A percentile compares a stretch with the other conserved stretches of the same genome.
Conservation (phyloP, 805 yeast species). For the Ogataea nakhonphanomensis region DNA sequence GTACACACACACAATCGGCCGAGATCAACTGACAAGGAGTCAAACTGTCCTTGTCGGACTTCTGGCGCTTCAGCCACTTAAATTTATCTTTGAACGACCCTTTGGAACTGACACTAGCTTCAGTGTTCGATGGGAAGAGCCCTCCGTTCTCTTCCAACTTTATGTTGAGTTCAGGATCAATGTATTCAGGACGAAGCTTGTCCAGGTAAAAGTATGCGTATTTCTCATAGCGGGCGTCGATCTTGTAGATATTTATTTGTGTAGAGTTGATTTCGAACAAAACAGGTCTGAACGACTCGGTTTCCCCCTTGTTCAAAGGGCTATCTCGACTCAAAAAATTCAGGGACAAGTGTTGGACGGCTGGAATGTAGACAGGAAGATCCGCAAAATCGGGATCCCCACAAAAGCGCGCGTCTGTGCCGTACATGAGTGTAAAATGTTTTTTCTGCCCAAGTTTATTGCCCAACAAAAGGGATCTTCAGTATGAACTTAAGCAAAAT, state of each 20-base stretch:
- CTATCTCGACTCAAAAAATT: conserved; percentile 21
- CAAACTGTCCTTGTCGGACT: not conserved
- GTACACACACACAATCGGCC: conserved; percentile 8
- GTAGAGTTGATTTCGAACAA: conserved; percentile 34
- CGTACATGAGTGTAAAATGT: not conserved
- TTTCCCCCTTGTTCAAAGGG: not conserved
- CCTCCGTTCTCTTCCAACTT: conserved; percentile 10
- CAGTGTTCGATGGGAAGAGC: not conserved
- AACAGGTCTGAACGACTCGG: conserved; percentile 19
- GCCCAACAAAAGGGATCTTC: no score
- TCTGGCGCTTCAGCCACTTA: no score
- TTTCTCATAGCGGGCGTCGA: conserved; percentile 15
- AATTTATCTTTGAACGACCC: no score
- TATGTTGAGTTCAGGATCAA: conserved; percentile 29
- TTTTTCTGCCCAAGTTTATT: not conserved
- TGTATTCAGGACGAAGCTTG: conserved; percentile 21
- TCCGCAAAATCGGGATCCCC: no score
- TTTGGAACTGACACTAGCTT: no score
- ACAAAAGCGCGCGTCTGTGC: no score
- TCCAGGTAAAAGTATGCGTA: conserved; percentile 22
- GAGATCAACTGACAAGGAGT: conserved; percentile 8
- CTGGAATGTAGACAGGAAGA: conserved; percentile 25
- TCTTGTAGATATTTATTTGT: conserved; percentile 26
- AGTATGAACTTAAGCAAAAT: no score
- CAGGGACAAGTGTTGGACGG: conserved; percentile 26